phyloP scores from a whole-genome alignment of 441 rosid species.

The Populus trichocarpa region DNA sequence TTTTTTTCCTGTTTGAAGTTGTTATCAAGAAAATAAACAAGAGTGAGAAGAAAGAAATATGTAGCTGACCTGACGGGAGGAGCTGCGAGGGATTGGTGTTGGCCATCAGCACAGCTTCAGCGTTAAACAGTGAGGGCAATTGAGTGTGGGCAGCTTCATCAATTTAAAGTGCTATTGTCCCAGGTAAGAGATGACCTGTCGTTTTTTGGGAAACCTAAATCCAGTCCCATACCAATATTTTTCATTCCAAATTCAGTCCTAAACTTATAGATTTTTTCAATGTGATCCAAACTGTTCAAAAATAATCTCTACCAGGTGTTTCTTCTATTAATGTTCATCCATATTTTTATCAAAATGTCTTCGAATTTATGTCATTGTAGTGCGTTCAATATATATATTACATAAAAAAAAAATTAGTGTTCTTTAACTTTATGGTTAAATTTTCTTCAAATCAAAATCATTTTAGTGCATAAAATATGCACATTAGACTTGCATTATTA shows the following conservation, averaged over 20 bases:
- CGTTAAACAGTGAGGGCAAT: neutral
- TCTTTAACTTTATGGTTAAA: neutral
- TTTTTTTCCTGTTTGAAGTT: conserved; percentile 6
- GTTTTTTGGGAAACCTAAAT: neutral
- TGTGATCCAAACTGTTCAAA: neutral
- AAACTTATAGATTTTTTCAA: neutral
- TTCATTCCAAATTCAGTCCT: neutral
- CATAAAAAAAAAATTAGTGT: neutral
- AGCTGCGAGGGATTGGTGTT: conserved; percentile 87
- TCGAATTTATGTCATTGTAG: neutral
- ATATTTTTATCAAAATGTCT: neutral
- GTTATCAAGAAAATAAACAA: neutral
- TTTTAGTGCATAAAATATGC: neutral
- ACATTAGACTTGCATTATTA: neutral
- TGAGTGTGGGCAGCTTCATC: neutral
- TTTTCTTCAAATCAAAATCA: neutral
- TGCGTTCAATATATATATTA: neutral
- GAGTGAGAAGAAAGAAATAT: neutral
- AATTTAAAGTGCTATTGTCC: neutral
- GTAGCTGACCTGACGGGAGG: conserved; percentile 61
- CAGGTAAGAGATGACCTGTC: neutral
- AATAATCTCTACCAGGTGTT: neutral
- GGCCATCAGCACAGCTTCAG: conserved; percentile 39
- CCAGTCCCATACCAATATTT: neutral
- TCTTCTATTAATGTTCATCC: neutral